Evolutionary conservation across 306 rosid species (phyloP).

Genomic region (Neltuma alba): DNA sequence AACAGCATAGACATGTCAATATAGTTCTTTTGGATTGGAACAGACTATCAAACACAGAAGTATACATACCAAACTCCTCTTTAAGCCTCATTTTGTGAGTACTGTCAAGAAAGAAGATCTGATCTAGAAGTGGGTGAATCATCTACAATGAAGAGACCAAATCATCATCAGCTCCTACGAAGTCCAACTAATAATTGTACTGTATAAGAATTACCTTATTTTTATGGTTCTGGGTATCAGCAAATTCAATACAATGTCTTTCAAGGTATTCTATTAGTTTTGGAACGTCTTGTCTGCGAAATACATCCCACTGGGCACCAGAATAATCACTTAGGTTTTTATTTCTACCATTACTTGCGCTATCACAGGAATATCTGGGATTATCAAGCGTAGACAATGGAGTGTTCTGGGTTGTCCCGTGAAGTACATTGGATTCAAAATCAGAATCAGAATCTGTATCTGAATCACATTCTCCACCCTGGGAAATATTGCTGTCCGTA

Average conservation of each 20-base stretch:
- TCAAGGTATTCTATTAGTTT: conserved; percentile 81
- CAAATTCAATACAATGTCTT: conserved; percentile 63
- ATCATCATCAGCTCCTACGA: conserved; percentile 32
- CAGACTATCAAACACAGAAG: conserved; percentile 26
- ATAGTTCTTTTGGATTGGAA: conserved; percentile 10
- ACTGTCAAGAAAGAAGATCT: conserved; percentile 76
- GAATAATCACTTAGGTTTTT: conserved; percentile 37
- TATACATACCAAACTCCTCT: conserved; percentile 85
- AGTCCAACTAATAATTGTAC: conserved; percentile 28
- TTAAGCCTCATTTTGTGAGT: conserved; percentile 80
- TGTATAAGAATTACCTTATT: conserved; percentile 53
- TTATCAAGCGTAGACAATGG: conserved; percentile 28
- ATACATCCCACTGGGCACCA: conserved; percentile 91
- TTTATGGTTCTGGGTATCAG: conserved; percentile 37
- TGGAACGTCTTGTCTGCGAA: conserved; percentile 93
- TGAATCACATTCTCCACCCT: conserved; percentile 50
- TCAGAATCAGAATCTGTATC: conserved; percentile 43
- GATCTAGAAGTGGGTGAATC: conserved; percentile 90
- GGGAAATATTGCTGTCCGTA: conserved; percentile 41
- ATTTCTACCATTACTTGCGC: conserved; percentile 38
- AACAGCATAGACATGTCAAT: conserved; percentile 30
- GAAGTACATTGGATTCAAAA: conserved; percentile 40
- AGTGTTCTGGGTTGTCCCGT: conserved; percentile 39
- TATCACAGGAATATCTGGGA: conserved; percentile 41
- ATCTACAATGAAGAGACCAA: conserved; percentile 61